A percentile compares a stretch with the other conserved stretches of the same genome.
Conservation (phyloP, 768 basidiomycete genomes). For the Candolleomyces efflorescens region DNA sequence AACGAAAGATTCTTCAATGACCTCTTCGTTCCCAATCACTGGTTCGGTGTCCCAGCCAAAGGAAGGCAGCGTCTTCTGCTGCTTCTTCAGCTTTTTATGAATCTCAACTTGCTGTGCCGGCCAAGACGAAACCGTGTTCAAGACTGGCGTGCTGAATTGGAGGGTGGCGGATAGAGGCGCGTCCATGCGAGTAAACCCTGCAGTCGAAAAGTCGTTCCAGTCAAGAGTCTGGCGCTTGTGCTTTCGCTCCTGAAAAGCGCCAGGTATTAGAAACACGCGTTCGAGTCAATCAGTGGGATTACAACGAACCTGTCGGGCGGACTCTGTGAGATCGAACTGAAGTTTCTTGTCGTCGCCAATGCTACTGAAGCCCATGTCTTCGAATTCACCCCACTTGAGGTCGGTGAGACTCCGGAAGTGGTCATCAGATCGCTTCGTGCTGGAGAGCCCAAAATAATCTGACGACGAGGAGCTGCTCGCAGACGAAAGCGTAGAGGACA, state of each 20-base stretch:
- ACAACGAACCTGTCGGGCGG: conserved; percentile 57
- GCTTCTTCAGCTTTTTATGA: conserved; percentile 76
- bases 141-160: conserved; percentile 60
- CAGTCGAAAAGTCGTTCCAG: conserved; percentile 85
- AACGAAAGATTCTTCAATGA: conserved; percentile 88
- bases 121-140: conserved; percentile 60
- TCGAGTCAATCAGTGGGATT: neutral
- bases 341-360: conserved; percentile 65
- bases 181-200: conserved; percentile 81
- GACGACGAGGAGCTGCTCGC: conserved; percentile 23
- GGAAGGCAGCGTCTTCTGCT: conserved; percentile 72
- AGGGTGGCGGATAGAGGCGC: conserved; percentile 75
- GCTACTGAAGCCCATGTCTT: conserved; percentile 72
- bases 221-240: conserved; percentile 80
- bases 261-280: neutral
- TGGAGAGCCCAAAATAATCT: conserved; percentile 34
- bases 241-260: conserved; percentile 46
- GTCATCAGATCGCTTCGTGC: conserved; percentile 48
- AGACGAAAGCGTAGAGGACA: conserved; percentile 24
- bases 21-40: conserved; percentile 68
- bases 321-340: conserved; percentile 90
- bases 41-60: conserved; percentile 95
- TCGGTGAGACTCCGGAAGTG: conserved; percentile 80
- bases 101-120: conserved; percentile 71
- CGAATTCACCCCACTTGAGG: conserved; percentile 90